Evolutionary conservation across 2,329 filamentous ascomycete genomes (phyloP).

Genomic region (Colletotrichum eleusines): DNA sequence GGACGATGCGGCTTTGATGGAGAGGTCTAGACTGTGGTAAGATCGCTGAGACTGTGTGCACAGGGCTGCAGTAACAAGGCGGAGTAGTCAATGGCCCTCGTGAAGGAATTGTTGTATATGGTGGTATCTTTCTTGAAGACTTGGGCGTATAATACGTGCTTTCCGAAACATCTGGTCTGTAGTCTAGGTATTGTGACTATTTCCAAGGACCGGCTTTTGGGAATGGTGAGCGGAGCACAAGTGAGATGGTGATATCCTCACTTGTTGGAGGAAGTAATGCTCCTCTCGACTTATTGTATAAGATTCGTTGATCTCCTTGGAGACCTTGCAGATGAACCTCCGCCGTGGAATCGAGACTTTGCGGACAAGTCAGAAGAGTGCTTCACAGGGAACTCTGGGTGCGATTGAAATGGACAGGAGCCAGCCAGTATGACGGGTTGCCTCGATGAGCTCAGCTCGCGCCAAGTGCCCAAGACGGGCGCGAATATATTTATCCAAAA

Average conservation of each 20-base stretch:
- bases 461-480: slow-evolving; percentile 21
- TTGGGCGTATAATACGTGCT: not conserved
- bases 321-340: not conserved
- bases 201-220: not conserved
- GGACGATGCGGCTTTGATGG: too few species aligned
- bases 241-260: not conserved
- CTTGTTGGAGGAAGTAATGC: not conserved
- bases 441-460: slow-evolving; percentile 30
- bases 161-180: too few species aligned
- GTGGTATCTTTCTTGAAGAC: not conserved
- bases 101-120: not conserved
- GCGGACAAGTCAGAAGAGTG: not conserved
- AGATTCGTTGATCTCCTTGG: not conserved
- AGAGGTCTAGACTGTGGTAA: too few species aligned
- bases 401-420: not conserved
- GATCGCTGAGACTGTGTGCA: too few species aligned
- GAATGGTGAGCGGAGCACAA: not conserved
- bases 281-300: not conserved
- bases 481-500: slow-evolving; percentile 32
- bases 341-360: not conserved
- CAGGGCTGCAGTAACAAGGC: too few species aligned
- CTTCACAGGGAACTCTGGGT: not conserved
- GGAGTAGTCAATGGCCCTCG: too few species aligned
- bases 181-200: too few species aligned
- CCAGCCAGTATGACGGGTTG: not conserved